Conservation (phyloP, 108 stramenopile species). For the Fragilariopsis cylindrus region DNA sequence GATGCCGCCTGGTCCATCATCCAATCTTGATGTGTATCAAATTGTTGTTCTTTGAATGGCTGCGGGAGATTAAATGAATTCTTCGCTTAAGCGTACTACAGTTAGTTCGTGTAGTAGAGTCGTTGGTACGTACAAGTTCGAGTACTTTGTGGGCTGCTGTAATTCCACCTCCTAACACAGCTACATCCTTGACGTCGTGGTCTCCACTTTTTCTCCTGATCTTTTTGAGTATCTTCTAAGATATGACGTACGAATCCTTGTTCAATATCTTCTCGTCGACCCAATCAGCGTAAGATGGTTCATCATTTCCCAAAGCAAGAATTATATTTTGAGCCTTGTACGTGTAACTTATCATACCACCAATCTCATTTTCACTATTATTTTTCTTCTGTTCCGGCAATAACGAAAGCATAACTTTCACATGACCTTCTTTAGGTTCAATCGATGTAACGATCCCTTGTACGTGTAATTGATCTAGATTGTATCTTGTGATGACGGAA, state of each 20-base stretch:
- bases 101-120: background rate
- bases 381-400: background rate
- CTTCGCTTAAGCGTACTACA: background rate
- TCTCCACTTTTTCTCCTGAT: background rate
- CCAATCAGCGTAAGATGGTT: background rate
- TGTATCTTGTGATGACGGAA: slow-evolving; percentile 11
- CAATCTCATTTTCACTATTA: background rate
- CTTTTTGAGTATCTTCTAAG: background rate
- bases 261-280: background rate
- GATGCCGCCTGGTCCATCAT: slow-evolving; percentile 16
- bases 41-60: slow-evolving; percentile 26
- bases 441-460: slow-evolving; percentile 17
- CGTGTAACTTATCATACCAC: background rate
- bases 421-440: background rate
- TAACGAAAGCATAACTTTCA: background rate
- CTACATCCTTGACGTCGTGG: slow-evolving; percentile 11
- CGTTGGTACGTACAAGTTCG: slow-evolving; percentile 2
- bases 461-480: background rate
- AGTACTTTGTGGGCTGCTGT: slow-evolving; percentile 28
- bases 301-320: slow-evolving; percentile 24
- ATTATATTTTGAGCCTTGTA: slow-evolving; percentile 18
- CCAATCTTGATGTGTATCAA: slow-evolving; percentile 38
- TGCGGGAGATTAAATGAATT: slow-evolving; percentile 27
- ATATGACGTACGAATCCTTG: background rate
- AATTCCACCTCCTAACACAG: slow-evolving; percentile 29